These are phyloP conservation scores for Solanum bulbocastanum DNA, from an alignment of 257 asterid species.

Conservation along the genomic window DNA sequence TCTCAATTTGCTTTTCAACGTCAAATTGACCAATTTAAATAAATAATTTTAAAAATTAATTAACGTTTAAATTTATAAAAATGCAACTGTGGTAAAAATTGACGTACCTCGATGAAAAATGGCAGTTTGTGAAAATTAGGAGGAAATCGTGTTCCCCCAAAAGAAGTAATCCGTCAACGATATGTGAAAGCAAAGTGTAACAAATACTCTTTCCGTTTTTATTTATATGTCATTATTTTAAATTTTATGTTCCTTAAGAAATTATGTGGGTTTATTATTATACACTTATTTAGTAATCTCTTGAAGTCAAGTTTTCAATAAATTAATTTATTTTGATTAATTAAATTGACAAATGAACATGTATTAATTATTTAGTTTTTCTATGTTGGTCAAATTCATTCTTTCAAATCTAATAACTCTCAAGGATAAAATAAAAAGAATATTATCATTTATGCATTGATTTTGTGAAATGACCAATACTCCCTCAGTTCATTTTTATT, in stretches of 20 bases:
- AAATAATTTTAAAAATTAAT: neutral
- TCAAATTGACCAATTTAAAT: neutral
- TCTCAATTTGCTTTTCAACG: neutral
- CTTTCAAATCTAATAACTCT: too few relatives aligned
- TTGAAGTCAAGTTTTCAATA: too few relatives aligned
- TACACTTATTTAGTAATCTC: fast-evolving
- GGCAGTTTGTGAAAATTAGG: neutral
- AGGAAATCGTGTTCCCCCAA: neutral
- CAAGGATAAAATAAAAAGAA: too few relatives aligned
- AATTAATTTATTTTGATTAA: too few relatives aligned
- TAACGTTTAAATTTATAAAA: neutral
- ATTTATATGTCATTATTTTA: neutral
- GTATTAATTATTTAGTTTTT: too few relatives aligned
- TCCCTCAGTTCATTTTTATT: too few relatives aligned
- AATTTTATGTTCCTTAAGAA: fast-evolving
- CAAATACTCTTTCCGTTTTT: neutral
- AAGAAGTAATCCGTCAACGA: neutral
- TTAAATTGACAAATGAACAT: too few relatives aligned
- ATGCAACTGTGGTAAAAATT: neutral
- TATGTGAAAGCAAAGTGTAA: neutral
- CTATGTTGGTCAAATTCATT: too few relatives aligned
- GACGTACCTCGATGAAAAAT: neutral
- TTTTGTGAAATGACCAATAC: too few relatives aligned
- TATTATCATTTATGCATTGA: neutral
- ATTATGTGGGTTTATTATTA: fast-evolving